Evolutionary conservation across 2,329 filamentous ascomycete genomes (phyloP).

Genomic region (Ophiosphaerella herpotricha): DNA sequence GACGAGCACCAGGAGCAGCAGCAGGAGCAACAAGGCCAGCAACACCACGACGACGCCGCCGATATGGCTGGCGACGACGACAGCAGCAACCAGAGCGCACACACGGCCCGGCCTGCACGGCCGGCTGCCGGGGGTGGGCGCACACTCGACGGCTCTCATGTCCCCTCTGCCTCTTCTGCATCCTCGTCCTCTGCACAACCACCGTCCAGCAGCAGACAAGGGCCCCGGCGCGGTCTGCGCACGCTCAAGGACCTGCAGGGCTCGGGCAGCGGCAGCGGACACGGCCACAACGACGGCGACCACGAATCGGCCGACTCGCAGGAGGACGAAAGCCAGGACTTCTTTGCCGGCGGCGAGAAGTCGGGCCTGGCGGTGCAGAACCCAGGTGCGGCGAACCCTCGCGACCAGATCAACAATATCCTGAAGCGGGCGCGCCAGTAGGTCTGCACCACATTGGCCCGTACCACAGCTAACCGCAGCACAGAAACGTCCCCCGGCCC

Average conservation of each 20-base stretch:
- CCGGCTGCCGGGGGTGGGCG: conserved; percentile 40
- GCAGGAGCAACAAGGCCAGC: conserved; percentile 24
- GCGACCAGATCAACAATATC: conserved; percentile 57
- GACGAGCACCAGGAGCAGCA: conserved; percentile 37
- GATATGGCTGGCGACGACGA: conserved; percentile 44
- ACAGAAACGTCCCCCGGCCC: conserved; percentile 65
- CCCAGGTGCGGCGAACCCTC: conserved; percentile 58
- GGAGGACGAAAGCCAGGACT: conserved; percentile 65
- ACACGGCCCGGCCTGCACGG: conserved; percentile 20
- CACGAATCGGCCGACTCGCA: conserved; percentile 67
- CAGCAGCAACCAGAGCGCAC: conserved; percentile 19
- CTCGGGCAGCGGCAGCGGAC: conserved; percentile 47
- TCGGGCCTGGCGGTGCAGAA: conserved; percentile 73
- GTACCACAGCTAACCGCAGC: conserved; percentile 25
- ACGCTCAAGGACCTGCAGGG: conserved; percentile 54
- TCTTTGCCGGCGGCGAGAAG: conserved; percentile 86
- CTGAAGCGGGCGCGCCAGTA: conserved; percentile 53
- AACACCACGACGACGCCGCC: conserved; percentile 20
- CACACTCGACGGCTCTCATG: conserved; percentile 43
- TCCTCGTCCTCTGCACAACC: conserved; percentile 34
- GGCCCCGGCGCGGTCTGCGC: conserved; percentile 44
- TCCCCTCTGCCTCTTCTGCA: conserved; percentile 27
- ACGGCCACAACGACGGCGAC: conserved; percentile 52
- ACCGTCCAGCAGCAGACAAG: conserved; percentile 27
- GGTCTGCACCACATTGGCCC: conserved; percentile 12